Percentiles rank a stretch among this genome's conserved stretches.
phyloP scores from a whole-genome alignment of 768 basidiomycete genomes.

The Nidula microcarpa region DNA sequence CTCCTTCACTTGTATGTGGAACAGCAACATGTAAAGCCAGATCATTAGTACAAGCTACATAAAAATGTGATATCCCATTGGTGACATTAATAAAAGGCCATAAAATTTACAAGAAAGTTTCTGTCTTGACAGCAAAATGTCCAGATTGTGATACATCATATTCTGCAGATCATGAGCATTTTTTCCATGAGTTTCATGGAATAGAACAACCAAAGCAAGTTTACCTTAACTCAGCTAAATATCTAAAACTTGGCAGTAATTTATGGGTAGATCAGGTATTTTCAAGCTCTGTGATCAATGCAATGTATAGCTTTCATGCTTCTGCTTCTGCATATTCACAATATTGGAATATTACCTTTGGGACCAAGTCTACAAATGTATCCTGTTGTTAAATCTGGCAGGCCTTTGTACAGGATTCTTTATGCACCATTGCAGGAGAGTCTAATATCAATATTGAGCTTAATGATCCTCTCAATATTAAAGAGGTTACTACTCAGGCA shows the following conservation, averaged over 20 bases:
- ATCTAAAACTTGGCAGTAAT: no score
- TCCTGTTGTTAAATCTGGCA: no score
- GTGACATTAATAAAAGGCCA: conserved; percentile 10
- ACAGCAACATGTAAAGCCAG: conserved; percentile 1
- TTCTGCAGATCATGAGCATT: conserved; percentile 14
- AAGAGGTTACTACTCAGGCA: no score
- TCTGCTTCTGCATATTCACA: conserved; percentile 9
- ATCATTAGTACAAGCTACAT: no score
- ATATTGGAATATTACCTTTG: conserved; percentile 11
- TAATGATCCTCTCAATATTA: no score
- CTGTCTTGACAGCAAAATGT: conserved; percentile 11
- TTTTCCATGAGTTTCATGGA: no score
- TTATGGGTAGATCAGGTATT: conserved; percentile 9
- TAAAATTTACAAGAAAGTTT: conserved; percentile 2
- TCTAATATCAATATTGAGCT: no score
- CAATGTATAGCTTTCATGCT: conserved; percentile 14
- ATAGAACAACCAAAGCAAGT: no score
- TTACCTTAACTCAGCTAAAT: no score
- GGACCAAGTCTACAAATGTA: no score
- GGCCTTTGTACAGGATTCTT: no score
- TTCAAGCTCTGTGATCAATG: conserved; percentile 9
- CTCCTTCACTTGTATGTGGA: conserved; percentile 1
- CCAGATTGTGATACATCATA: conserved; percentile 9
- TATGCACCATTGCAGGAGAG: no score
- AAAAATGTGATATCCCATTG: conserved; percentile 7